Conservation (phyloP, 495 filamentous ascomycete species). For the Cercophora scortea region DNA sequence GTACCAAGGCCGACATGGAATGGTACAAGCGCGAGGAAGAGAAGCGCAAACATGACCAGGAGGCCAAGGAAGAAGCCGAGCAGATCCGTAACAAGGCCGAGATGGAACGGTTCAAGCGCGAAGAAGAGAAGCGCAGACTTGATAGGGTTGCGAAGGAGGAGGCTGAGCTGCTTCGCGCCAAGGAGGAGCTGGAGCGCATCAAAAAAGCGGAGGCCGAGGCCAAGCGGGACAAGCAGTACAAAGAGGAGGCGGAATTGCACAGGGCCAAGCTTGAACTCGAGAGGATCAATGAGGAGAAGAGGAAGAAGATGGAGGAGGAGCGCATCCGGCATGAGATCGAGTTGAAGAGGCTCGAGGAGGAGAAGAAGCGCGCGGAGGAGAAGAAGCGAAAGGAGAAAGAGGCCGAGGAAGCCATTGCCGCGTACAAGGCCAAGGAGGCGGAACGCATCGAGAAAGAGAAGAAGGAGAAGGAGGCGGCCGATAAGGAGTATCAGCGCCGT, state of each 20-base stretch:
- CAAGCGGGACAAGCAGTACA: constrained; percentile 24
- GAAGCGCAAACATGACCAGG: constrained; percentile 24
- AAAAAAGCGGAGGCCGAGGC: constrained; percentile 35
- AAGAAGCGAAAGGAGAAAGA: constrained; percentile 39
- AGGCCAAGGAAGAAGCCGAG: constrained; percentile 21
- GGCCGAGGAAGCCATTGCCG: constrained; percentile 48
- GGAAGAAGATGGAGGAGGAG: constrained; percentile 38
- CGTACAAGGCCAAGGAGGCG: constrained; percentile 46
- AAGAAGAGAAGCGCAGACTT: constrained; percentile 7
- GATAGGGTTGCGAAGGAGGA: constrained; percentile 23
- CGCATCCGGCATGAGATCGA: constrained; percentile 43
- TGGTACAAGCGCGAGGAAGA: constrained; percentile 8
- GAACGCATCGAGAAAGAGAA: constrained; percentile 39
- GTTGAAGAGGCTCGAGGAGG: constrained; percentile 50
- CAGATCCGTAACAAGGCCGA: constrained; percentile 14
- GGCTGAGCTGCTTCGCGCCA: constrained; percentile 31
- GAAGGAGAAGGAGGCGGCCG: constrained; percentile 36
- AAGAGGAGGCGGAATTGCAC: constrained; percentile 23
- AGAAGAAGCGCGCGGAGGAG: constrained; percentile 39
- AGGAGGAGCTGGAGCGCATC: constrained; percentile 35
- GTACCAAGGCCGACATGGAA: constrained; percentile 14
- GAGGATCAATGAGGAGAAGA: constrained; percentile 24
- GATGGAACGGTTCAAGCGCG: constrained; percentile 7
- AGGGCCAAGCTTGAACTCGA: constrained; percentile 18
- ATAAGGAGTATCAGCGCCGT: constrained; percentile 43